Evolutionary conservation across 1,284 basidiomycete species (phyloP), one percentile per base, ranked within the genome.

Genomic region (Rhodotorula sp.): DNA sequence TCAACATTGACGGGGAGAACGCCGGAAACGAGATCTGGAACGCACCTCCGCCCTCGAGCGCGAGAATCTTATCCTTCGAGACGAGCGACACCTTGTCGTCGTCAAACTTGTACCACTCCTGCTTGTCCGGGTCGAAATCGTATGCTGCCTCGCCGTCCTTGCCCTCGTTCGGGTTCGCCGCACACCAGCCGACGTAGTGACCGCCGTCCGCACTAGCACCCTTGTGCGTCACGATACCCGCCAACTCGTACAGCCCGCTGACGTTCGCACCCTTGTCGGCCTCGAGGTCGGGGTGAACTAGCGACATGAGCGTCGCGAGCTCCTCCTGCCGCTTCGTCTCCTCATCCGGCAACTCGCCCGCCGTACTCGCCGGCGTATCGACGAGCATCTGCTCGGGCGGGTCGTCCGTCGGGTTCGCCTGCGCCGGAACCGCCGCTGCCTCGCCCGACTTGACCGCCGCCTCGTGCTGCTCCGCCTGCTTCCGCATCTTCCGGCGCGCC

Each of bases 201-300:
- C 79, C 94, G 0, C 91, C 88, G 78, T 98, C 94, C 0, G 95
- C 94, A 0, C 90, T 90, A 0, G 93, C 88, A 24, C 96, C 96
- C 80, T 99, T 99, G 85, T 98, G 95, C 34, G 94, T 96, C 22
- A 99, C 89, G 78, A 99, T 91, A 2, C 91, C 90, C 66, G 91
- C 87, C 48, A 94, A 85, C 67, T 94, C 92, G 79, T 94, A 95
- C 76, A 94, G 77, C 19, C 89, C 92, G 22, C 86, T 89, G 36
- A 84, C 80, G 78, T 89, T 92, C 71, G 85, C 84, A 0, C 92
- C 92, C 20, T 86, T 79, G 78, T 94, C 92, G 4, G 79, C 81
- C 77, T 84, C 87, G 66, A 92, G 72, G 59, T 86, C 86, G 0
- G 86, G 82, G 76, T 88, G 83, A 11, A 93, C 83, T 17, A 91